Conservation (phyloP, 1,284 basidiomycete genomes). For the Ceratobasidium sp. region DNA sequence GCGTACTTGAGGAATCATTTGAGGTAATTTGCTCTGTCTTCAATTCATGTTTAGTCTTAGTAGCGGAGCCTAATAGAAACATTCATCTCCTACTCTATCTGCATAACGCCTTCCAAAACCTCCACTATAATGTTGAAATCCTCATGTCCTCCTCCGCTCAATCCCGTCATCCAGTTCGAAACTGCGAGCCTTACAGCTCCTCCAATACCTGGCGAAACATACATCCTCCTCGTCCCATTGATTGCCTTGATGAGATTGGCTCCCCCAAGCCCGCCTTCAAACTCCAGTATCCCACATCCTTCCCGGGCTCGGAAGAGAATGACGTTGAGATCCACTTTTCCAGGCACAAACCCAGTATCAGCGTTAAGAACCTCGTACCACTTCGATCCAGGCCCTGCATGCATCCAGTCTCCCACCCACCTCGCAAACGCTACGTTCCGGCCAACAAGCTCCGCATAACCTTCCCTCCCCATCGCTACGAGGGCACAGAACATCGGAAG, state of each 20-base stretch:
- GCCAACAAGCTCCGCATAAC: constrained; percentile 61
- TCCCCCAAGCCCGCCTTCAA: constrained; percentile 49
- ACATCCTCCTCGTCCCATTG: constrained; percentile 61
- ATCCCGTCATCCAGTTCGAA: constrained; percentile 63
- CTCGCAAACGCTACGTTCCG: constrained; percentile 63
- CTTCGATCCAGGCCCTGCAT: constrained; percentile 49
- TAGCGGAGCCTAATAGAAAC: too few species aligned
- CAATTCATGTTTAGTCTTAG: too few species aligned
- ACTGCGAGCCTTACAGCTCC: constrained; percentile 64
- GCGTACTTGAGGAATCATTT: too few species aligned
- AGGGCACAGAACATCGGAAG: constrained; percentile 64
- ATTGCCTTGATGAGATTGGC: constrained; percentile 57
- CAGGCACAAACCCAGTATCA: constrained; percentile 51
- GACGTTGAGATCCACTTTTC: constrained; percentile 58
- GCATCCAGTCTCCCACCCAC: constrained; percentile 57
- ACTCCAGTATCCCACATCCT: constrained; percentile 52
- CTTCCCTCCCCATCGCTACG: constrained; percentile 60
- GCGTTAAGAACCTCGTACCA: constrained; percentile 60
- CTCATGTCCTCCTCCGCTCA: constrained; percentile 53
- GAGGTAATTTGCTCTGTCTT: too few species aligned
- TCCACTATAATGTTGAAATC: constrained; percentile 53
- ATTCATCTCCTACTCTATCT: not conserved
- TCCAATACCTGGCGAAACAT: constrained; percentile 59
- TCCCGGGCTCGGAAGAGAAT: constrained; percentile 61
- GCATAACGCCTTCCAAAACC: constrained; percentile 53